phyloP scores from a whole-genome alignment of 2,329 filamentous ascomycete genomes.

The Penicillium sp. region DNA sequence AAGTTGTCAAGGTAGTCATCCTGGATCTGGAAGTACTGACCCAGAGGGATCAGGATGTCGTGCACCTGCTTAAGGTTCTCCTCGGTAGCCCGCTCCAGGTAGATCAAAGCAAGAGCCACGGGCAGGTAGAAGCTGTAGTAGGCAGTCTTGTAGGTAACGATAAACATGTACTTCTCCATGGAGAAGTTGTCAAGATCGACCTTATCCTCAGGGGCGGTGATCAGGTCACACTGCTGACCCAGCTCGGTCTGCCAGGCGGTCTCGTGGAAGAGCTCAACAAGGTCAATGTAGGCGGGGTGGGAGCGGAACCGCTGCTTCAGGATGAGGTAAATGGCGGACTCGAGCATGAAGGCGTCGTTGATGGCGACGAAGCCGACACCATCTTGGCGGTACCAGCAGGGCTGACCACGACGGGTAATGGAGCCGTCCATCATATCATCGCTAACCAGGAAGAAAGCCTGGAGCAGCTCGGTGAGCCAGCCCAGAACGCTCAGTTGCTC shows the following conservation, averaged over 20 bases:
- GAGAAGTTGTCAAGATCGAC: conserved; percentile 95
- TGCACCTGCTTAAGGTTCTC: conserved; percentile 87
- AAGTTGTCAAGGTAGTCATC: conserved; percentile 99
- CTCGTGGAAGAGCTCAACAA: conserved; percentile 96
- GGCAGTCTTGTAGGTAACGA: conserved; percentile 99
- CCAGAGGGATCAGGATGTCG: conserved; percentile 92
- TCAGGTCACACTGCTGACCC: conserved; percentile 88
- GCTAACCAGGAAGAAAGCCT: conserved; percentile 97
- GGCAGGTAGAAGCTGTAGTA: conserved; percentile 99
- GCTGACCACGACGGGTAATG: conserved; percentile 89
- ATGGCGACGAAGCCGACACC: conserved; percentile 94
- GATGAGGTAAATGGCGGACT: conserved; percentile 83
- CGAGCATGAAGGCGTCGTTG: conserved; percentile 97
- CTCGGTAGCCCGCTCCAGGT: conserved; percentile 78
- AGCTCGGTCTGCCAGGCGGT: conserved; percentile 91
- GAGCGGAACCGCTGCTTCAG: conserved; percentile 91
- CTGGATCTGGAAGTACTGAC: conserved; percentile 99
- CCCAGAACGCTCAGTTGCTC: conserved; percentile 84
- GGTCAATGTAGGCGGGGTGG: conserved; percentile 84
- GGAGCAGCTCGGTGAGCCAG: conserved; percentile 97
- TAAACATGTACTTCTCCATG: conserved; percentile 89
- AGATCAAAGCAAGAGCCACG: conserved; percentile 84
- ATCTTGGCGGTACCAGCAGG: conserved; percentile 93
- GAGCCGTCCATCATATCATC: conserved; percentile 98
- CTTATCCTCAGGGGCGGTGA: conserved; percentile 91